phyloP scores from a whole-genome alignment of 1,284 basidiomycete species.

The Neotropicomus parvogracilis region DNA sequence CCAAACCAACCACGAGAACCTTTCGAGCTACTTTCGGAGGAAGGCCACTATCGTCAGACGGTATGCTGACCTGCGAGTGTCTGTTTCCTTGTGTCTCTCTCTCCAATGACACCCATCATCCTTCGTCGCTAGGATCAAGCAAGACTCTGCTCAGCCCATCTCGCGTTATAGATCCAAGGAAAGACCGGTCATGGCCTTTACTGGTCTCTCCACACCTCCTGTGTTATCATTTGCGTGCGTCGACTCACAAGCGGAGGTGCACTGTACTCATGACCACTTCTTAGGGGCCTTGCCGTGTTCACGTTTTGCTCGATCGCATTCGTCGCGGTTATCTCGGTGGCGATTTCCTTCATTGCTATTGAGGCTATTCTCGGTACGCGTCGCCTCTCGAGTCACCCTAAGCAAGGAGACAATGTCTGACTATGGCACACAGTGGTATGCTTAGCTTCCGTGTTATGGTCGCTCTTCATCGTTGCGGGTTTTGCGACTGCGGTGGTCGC shows the following conservation, averaged over 20 bases:
- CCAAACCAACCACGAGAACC: constrained; percentile 19
- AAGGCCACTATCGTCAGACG: constrained; percentile 28
- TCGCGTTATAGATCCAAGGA: constrained; percentile 20
- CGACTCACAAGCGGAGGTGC: background rate
- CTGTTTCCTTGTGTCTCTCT: background rate
- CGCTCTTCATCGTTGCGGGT: constrained; percentile 22
- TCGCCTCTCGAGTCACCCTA: background rate
- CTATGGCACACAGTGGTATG: constrained; percentile 15
- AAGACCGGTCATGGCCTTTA: constrained; percentile 28
- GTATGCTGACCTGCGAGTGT: constrained; percentile 32
- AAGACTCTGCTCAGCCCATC: constrained; percentile 30
- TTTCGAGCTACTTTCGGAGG: constrained; percentile 30
- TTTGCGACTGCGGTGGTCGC: constrained; percentile 28
- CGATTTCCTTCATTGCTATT: constrained; percentile 16
- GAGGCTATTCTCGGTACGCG: constrained; percentile 27
- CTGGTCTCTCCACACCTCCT: constrained; percentile 30
- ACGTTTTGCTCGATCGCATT: constrained; percentile 27
- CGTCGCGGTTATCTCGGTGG: constrained; percentile 29
- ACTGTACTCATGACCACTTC: background rate
- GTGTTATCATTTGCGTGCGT: constrained; percentile 37
- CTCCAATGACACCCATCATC: background rate
- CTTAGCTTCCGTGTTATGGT: constrained; percentile 27
- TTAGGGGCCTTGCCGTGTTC: constrained; percentile 34
- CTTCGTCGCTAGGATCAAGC: constrained; percentile 26
- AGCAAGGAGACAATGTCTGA: background rate